A percentile compares a stretch with the other conserved stretches of the same genome.
These are phyloP conservation scores for Yamadazyma taylorii DNA, from an alignment of 1,139 yeast genomes.

Conservation along the genomic window DNA sequence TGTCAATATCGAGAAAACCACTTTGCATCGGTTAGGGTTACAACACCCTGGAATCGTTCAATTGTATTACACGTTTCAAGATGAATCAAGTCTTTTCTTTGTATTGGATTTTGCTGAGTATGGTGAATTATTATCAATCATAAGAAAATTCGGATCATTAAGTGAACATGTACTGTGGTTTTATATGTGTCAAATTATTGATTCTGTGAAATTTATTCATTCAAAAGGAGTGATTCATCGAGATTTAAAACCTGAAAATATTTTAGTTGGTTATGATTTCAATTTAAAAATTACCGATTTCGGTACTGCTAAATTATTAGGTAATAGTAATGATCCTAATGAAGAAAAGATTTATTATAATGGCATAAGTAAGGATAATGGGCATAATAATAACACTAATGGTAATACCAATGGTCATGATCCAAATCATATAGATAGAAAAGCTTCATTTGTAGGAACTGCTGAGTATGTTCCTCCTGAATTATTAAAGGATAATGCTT, in stretches of 20 bases:
- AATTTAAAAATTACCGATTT: slow-evolving; percentile 93
- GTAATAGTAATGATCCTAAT: slow-evolving; percentile 36
- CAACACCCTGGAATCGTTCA: slow-evolving; percentile 69
- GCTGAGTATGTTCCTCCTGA: slow-evolving; percentile 89
- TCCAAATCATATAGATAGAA: slow-evolving; percentile 39
- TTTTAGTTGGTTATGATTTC: slow-evolving; percentile 75
- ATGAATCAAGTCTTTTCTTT: slow-evolving; percentile 67
- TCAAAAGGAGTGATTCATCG: slow-evolving; percentile 85
- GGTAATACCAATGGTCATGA: neutral
- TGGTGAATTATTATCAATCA: slow-evolving; percentile 69
- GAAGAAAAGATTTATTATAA: slow-evolving; percentile 43
- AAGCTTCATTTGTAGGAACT: slow-evolving; percentile 69
- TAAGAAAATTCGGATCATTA: slow-evolving; percentile 76
- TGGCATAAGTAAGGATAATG: slow-evolving; percentile 17
- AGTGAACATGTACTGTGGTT: slow-evolving; percentile 77
- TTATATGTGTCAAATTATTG: slow-evolving; percentile 75
- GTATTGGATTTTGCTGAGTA: slow-evolving; percentile 78
- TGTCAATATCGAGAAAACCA: slow-evolving; percentile 75
- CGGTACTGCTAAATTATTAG: slow-evolving; percentile 89
- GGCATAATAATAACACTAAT: neutral
- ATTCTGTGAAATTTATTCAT: slow-evolving; percentile 85
- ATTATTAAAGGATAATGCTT: slow-evolving; percentile 73
- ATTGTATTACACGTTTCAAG: slow-evolving; percentile 77
- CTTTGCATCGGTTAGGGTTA: slow-evolving; percentile 68
- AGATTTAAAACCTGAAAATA: slow-evolving; percentile 94